These are phyloP conservation scores for Anacardium occidentale DNA, from an alignment of 345 rosid genomes.

Conservation along the genomic window DNA sequence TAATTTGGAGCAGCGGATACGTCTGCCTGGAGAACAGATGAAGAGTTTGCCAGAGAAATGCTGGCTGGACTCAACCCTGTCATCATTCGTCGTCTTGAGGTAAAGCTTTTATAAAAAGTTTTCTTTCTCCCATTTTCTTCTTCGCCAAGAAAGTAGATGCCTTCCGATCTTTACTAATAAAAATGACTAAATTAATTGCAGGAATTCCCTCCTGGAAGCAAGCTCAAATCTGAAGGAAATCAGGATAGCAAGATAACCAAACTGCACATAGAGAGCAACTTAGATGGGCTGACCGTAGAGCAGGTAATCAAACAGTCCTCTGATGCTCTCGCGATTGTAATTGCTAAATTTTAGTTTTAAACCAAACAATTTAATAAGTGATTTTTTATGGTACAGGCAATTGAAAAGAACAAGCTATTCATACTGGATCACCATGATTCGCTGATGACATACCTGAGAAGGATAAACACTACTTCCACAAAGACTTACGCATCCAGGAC, in stretches of 20 bases:
- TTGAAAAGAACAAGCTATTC: slow-evolving; percentile 56
- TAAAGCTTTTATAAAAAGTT: slow-evolving; percentile 13
- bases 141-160: not conserved
- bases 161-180: not conserved
- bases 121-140: not conserved
- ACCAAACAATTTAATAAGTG: not conserved
- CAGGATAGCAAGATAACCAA: slow-evolving; percentile 52
- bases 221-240: slow-evolving; percentile 54
- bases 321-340: not conserved
- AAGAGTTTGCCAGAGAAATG: slow-evolving; percentile 84
- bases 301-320: slow-evolving; percentile 36
- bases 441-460: slow-evolving; percentile 66
- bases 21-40: slow-evolving; percentile 76
- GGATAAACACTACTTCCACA: slow-evolving; percentile 58
- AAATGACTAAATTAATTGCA: slow-evolving; percentile 25
- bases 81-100: slow-evolving; percentile 57
- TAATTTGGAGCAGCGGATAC: slow-evolving; percentile 42
- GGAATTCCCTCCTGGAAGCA: slow-evolving; percentile 77
- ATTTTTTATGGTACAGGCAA: slow-evolving; percentile 44
- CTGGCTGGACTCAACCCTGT: slow-evolving; percentile 72
- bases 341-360: not conserved
- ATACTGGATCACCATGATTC: slow-evolving; percentile 81
- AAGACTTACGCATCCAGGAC: slow-evolving; percentile 81
- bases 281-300: slow-evolving; percentile 50
- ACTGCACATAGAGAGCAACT: slow-evolving; percentile 44